Percentiles rank a stretch among this genome's conserved stretches.
These are phyloP conservation scores for Periconia macrospinosa DNA, from an alignment of 2,329 filamentous ascomycete species.

Conservation along the genomic window DNA sequence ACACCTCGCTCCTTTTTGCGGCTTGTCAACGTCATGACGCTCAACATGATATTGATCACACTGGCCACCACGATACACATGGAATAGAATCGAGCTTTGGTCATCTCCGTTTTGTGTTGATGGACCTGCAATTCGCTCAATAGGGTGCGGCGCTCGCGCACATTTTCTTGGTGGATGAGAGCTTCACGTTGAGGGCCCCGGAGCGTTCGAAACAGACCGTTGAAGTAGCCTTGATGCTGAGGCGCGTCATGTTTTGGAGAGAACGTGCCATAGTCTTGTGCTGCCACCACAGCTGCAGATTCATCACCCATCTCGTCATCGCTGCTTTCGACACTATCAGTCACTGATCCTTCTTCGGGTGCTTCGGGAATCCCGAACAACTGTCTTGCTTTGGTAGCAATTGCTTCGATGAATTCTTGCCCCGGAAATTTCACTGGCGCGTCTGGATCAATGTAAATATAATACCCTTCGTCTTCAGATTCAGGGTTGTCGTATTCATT, in stretches of 20 bases:
- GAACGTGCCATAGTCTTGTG: conserved; percentile 52
- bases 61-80: conserved; percentile 62
- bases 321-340: conserved; percentile 45
- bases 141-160: conserved; percentile 52
- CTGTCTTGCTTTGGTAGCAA: conserved; percentile 22
- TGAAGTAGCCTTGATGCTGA: conserved; percentile 30
- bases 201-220: conserved; percentile 30
- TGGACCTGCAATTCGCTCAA: conserved; percentile 32
- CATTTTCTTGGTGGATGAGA: conserved; percentile 36
- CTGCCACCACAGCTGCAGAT: conserved; percentile 40
- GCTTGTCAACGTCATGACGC: conserved; percentile 68
- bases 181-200: conserved; percentile 42
- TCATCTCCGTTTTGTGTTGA: conserved; percentile 37
- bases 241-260: not conserved
- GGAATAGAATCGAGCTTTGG: conserved; percentile 45
- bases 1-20: conserved; percentile 68
- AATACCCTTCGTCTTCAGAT: conserved; percentile 61
- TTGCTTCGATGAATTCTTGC: conserved; percentile 59
- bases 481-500: conserved; percentile 86
- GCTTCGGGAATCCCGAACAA: conserved; percentile 26
- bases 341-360: conserved; percentile 23
- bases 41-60: conserved; percentile 65
- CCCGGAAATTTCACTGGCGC: conserved; percentile 64
- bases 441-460: conserved; percentile 76
- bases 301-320: conserved; percentile 56